phyloP scores from a whole-genome alignment of 495 filamentous ascomycete genomes.

The Cryomyces minteri region DNA sequence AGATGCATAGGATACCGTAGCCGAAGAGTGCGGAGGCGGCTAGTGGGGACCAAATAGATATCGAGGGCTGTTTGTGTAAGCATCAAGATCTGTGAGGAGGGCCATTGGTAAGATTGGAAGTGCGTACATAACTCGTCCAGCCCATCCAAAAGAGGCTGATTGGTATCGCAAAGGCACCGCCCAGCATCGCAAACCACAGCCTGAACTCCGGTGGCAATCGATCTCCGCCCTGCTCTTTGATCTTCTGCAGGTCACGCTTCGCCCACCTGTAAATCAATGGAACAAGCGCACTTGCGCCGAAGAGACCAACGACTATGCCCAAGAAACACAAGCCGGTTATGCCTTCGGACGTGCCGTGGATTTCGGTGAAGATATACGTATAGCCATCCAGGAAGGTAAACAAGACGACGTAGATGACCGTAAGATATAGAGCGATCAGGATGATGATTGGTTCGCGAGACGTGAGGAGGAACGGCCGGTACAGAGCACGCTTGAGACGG shows the following conservation, averaged over 20 bases:
- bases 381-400: slow-evolving; percentile 53
- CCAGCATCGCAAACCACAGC: slow-evolving; percentile 39
- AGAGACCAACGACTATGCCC: slow-evolving; percentile 36
- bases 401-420: slow-evolving; percentile 44
- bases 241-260: slow-evolving; percentile 25
- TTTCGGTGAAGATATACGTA: slow-evolving; percentile 40
- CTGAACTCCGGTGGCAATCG: slow-evolving; percentile 34
- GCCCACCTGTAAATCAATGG: slow-evolving; percentile 36
- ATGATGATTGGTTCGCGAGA: slow-evolving; percentile 31
- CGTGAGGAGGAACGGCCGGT: slow-evolving; percentile 27
- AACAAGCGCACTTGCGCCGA: slow-evolving; percentile 25
- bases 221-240: slow-evolving; percentile 15
- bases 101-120: no score
- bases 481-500: slow-evolving; percentile 21
- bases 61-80: slow-evolving; percentile 10
- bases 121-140: slow-evolving; percentile 27
- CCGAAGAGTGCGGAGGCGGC: slow-evolving; percentile 31
- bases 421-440: slow-evolving; percentile 38
- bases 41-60: slow-evolving; percentile 37
- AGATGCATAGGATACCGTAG: slow-evolving; percentile 31
- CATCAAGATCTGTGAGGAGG: background rate
- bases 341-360: slow-evolving; percentile 33
- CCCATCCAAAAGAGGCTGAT: slow-evolving; percentile 45
- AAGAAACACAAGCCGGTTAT: slow-evolving; percentile 39
- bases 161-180: slow-evolving; percentile 31